Evolutionary conservation across 345 rosid genomes (phyloP).

Genomic region (Ailanthus altissimus): DNA sequence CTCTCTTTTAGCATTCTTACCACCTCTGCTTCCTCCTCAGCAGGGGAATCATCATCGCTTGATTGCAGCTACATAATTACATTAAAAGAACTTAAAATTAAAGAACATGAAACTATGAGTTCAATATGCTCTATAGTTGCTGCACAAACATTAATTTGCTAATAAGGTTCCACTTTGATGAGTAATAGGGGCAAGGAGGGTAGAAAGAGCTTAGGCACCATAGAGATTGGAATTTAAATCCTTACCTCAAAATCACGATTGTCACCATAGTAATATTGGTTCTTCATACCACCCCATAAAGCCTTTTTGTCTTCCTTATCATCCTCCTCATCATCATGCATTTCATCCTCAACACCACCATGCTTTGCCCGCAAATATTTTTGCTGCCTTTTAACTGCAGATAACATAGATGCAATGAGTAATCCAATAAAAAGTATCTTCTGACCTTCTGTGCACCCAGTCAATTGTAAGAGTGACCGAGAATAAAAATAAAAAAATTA

Average conservation of each 20-base stretch:
- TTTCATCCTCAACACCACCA: constrained; percentile 76
- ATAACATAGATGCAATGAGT: constrained; percentile 6
- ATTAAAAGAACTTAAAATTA: not conserved
- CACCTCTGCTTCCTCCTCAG: constrained; percentile 70
- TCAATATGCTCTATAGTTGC: not conserved
- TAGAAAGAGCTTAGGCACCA: not conserved
- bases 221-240: constrained; percentile 1
- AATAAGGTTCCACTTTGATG: not conserved
- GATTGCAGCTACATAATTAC: constrained; percentile 50
- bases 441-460: not conserved
- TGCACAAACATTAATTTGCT: not conserved
- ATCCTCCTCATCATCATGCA: constrained; percentile 58
- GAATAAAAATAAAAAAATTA: not conserved
- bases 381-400: constrained; percentile 66
- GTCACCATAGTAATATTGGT: constrained; percentile 52
- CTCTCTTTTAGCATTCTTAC: constrained; percentile 49
- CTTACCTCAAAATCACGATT: constrained; percentile 61
- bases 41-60: constrained; percentile 77
- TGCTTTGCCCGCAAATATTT: constrained; percentile 54
- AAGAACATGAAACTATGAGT: not conserved
- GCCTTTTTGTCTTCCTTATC: constrained; percentile 44
- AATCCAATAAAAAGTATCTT: not conserved
- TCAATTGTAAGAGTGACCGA: not conserved
- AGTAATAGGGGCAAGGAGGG: not conserved
- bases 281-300: constrained; percentile 55